These are phyloP conservation scores for Phytopythium vexans DNA, from an alignment of 352 stramenopile species.

Conservation along the genomic window DNA sequence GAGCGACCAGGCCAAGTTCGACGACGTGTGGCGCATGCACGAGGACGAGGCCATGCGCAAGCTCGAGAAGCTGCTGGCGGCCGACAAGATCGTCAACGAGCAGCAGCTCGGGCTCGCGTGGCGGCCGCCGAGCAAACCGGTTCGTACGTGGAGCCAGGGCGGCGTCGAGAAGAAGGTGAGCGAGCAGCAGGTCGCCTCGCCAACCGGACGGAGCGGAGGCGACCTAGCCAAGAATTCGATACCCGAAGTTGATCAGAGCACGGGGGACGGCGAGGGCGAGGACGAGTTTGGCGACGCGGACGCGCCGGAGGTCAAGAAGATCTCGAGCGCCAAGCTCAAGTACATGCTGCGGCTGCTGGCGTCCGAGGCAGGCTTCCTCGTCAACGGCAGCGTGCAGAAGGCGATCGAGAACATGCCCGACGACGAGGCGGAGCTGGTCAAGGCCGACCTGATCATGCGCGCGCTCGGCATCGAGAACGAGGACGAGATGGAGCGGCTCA, in stretches of 20 bases:
- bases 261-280: conserved; percentile 20
- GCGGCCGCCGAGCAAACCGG: conserved; percentile 52
- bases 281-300: conserved; percentile 56
- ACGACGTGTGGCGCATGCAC: conserved; percentile 92
- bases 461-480: conserved; percentile 85
- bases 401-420: conserved; percentile 71
- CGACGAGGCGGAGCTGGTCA: conserved; percentile 78
- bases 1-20: conserved; percentile 84
- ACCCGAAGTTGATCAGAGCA: conserved; percentile 5
- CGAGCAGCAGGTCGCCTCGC: conserved; percentile 1
- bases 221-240: too few species aligned
- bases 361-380: conserved; percentile 84
- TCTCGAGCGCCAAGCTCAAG: conserved; percentile 83
- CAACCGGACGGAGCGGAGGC: too few species aligned
- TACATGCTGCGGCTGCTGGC: conserved; percentile 87
- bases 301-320: conserved; percentile 45
- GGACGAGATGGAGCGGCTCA: conserved; percentile 80
- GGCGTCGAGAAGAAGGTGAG: conserved; percentile 1
- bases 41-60: conserved; percentile 81
- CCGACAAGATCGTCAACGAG: conserved; percentile 88
- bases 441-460: conserved; percentile 87
- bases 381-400: conserved; percentile 77
- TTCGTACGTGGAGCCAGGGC: conserved; percentile 43
- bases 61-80: conserved; percentile 85
- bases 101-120: conserved; percentile 89